phyloP scores from a whole-genome alignment of 768 basidiomycete genomes.

The Floccularia luteovirens region DNA sequence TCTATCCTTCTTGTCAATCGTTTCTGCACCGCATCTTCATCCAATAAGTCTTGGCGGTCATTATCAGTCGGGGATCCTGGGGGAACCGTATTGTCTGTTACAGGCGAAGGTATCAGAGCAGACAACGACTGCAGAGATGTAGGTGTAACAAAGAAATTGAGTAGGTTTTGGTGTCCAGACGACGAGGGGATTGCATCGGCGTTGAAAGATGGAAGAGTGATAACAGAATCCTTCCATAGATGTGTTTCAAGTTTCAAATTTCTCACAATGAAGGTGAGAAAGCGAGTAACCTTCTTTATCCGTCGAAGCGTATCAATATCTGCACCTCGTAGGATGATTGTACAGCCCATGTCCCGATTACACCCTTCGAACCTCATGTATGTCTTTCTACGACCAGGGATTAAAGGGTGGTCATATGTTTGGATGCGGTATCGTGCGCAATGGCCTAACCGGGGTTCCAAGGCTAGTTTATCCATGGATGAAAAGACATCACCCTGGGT shows the following conservation, averaged over 20 bases:
- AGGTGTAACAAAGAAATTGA: slow-evolving; percentile 14
- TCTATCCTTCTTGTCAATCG: slow-evolving; percentile 73
- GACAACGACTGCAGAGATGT: slow-evolving; percentile 18
- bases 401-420: slow-evolving; percentile 90
- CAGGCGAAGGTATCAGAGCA: slow-evolving; percentile 19
- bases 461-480: slow-evolving; percentile 88
- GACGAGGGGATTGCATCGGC: slow-evolving; percentile 54
- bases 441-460: slow-evolving; percentile 85
- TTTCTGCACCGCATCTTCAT: slow-evolving; percentile 65
- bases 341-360: slow-evolving; percentile 87
- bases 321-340: slow-evolving; percentile 85
- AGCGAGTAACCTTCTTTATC: slow-evolving; percentile 89
- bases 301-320: slow-evolving; percentile 73
- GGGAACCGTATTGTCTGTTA: slow-evolving; percentile 15
- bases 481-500: slow-evolving; percentile 93
- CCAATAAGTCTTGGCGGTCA: slow-evolving; percentile 42
- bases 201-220: slow-evolving; percentile 62
- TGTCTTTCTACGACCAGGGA: slow-evolving; percentile 92
- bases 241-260: slow-evolving; percentile 92
- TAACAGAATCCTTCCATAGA: slow-evolving; percentile 86
- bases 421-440: slow-evolving; percentile 82
- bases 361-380: slow-evolving; percentile 99
- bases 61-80: slow-evolving; percentile 6
- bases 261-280: slow-evolving; percentile 87
- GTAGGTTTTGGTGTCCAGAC: slow-evolving; percentile 12